A percentile compares a stretch with the other conserved stretches of the same genome.
These are phyloP conservation scores for Sparassis latifolia DNA, from an alignment of 1,284 basidiomycete species.

Conservation along the genomic window DNA sequence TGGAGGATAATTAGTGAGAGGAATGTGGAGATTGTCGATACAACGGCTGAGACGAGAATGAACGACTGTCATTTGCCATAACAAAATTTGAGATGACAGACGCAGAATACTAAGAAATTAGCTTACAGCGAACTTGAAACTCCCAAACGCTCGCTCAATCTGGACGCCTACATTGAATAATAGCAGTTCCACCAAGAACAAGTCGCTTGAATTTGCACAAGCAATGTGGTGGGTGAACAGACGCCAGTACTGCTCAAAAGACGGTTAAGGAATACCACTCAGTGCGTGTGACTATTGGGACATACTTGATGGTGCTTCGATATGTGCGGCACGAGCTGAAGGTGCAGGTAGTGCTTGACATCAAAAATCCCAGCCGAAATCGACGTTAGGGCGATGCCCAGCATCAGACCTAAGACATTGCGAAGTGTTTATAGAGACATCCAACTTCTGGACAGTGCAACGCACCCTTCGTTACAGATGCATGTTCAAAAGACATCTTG, in stretches of 20 bases:
- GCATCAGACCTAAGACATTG: conserved; percentile 60
- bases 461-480: conserved; percentile 71
- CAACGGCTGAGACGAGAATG: conserved; percentile 51
- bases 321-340: conserved; percentile 36
- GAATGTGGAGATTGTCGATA: conserved; percentile 68
- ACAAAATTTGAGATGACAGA: conserved; percentile 5
- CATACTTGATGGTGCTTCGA: conserved; percentile 34
- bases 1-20: conserved; percentile 56
- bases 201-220: conserved; percentile 80
- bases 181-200: conserved; percentile 72
- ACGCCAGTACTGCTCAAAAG: conserved; percentile 71
- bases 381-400: conserved; percentile 62
- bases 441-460: neutral
- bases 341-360: conserved; percentile 80
- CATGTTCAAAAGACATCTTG: conserved; percentile 74
- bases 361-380: conserved; percentile 74
- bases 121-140: conserved; percentile 83
- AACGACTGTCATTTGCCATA: conserved; percentile 56
- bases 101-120: neutral
- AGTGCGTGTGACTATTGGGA: neutral
- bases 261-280: conserved; percentile 1
- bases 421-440: neutral
- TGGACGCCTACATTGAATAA: conserved; percentile 69
- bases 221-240: conserved; percentile 70
- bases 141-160: conserved; percentile 84